Conservation (phyloP, 768 basidiomycete genomes). For the Sarcomyxa edulis region DNA sequence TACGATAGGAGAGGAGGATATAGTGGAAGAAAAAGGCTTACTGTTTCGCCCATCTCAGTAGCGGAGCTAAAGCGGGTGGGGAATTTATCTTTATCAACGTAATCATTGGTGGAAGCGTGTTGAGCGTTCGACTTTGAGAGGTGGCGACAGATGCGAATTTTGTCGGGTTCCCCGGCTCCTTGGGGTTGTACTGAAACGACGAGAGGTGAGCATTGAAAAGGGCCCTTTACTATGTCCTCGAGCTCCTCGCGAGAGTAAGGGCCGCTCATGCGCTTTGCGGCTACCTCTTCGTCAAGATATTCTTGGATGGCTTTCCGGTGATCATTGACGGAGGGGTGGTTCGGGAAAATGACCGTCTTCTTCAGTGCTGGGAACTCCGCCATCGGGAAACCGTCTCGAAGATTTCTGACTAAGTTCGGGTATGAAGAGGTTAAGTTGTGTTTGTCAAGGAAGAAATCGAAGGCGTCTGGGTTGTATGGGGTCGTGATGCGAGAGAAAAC, state of each 20-base stretch:
- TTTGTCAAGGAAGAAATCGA: constrained; percentile 7
- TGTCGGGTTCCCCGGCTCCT: constrained; percentile 11
- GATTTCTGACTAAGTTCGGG: constrained; percentile 13
- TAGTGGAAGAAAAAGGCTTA: constrained; percentile 4
- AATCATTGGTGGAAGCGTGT: constrained; percentile 12
- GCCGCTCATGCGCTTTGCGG: constrained; percentile 15
- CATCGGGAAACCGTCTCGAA: constrained; percentile 19
- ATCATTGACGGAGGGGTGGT: constrained; percentile 12
- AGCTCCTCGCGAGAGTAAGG: constrained; percentile 15
- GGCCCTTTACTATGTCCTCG: constrained; percentile 18
- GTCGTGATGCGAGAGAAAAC: constrained; percentile 5
- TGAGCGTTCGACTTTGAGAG: constrained; percentile 13
- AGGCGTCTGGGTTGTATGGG: constrained; percentile 14
- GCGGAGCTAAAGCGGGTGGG: constrained; percentile 17
- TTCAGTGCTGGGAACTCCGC: constrained; percentile 14
- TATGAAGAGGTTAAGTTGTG: constrained; percentile 7
- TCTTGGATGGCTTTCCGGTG: constrained; percentile 6
- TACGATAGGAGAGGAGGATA: no score
- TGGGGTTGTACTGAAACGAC: constrained; percentile 5
- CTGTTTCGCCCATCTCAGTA: constrained; percentile 10
- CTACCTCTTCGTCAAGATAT: no score
- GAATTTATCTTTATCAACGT: constrained; percentile 16
- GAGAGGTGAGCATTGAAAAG: constrained; percentile 15
- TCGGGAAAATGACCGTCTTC: constrained; percentile 15
- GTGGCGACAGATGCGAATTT: constrained; percentile 14